These are phyloP conservation scores for Colletotrichum graminicola DNA, from an alignment of 2,329 filamentous ascomycete species.

Conservation along the genomic window DNA sequence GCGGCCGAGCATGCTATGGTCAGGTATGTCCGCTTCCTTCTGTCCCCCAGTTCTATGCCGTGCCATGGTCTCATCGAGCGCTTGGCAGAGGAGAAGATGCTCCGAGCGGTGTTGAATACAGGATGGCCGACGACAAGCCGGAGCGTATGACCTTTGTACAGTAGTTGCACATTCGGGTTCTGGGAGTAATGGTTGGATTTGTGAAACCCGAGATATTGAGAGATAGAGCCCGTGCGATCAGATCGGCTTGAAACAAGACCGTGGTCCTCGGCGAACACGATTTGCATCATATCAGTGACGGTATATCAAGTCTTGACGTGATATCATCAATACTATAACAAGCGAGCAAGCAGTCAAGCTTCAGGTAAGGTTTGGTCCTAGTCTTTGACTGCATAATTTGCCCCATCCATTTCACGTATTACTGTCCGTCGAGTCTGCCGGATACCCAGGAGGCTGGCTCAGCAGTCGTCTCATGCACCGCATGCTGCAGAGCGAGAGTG, in stretches of 20 bases:
- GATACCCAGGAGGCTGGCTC: conserved; percentile 2
- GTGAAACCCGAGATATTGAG: not conserved
- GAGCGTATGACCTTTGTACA: not conserved
- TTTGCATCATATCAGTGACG: not conserved
- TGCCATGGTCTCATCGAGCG: not conserved
- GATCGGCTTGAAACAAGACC: conserved; percentile 8
- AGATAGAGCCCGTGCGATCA: conserved; percentile 28
- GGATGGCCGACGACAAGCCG: not conserved
- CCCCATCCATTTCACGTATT: conserved; percentile 9
- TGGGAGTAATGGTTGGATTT: not conserved
- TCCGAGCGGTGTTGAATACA: not conserved
- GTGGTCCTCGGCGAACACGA: conserved; percentile 6
- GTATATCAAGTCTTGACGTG: not conserved
- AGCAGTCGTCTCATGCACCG: conserved; percentile 8
- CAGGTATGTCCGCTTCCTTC: not conserved
- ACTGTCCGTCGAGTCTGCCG: not conserved
- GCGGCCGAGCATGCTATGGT: not conserved
- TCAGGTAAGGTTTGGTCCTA: not conserved
- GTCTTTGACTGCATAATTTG: not conserved
- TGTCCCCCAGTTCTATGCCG: not conserved
- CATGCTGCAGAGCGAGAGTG: not conserved
- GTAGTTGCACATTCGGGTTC: not conserved
- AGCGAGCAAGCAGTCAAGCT: not conserved
- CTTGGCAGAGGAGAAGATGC: not conserved
- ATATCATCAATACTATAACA: not conserved